Percentiles rank a stretch among this genome's conserved stretches.
phyloP scores from a whole-genome alignment of 208 protist species.

The Endotrypanum monterogeii region DNA sequence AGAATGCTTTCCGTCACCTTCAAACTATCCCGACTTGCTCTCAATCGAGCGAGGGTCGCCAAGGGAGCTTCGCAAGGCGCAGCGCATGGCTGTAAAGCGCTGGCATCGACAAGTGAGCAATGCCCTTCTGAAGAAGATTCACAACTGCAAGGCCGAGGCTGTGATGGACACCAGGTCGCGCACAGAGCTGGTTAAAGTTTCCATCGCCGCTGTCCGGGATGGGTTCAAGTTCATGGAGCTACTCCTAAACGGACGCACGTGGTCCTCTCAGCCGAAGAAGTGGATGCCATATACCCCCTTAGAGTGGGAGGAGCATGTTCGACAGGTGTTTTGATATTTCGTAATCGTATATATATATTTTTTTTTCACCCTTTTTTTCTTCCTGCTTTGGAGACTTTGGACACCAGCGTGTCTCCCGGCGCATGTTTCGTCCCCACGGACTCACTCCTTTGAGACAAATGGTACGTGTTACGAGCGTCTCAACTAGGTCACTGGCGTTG shows the following conservation, averaged over 20 bases:
- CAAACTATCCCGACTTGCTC: conserved; percentile 31
- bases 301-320: conserved; percentile 58
- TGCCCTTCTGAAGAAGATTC: conserved; percentile 43
- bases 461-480: neutral
- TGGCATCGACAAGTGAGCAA: conserved; percentile 57
- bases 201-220: conserved; percentile 48
- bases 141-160: conserved; percentile 50
- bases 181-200: conserved; percentile 57
- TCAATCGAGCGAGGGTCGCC: conserved; percentile 39
- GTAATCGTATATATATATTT: too few relatives aligned
- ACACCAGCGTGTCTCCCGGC: neutral
- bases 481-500: neutral
- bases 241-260: conserved; percentile 52
- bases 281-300: conserved; percentile 51
- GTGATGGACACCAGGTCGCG: conserved; percentile 63
- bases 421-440: too few relatives aligned
- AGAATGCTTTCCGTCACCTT: conserved; percentile 62
- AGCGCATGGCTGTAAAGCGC: conserved; percentile 74
- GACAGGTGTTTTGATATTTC: conserved; percentile 48
- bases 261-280: conserved; percentile 71
- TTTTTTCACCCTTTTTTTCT: too few relatives aligned
- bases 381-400: neutral
- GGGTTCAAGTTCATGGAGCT: conserved; percentile 48
- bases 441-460: neutral
- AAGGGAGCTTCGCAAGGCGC: conserved; percentile 54